phyloP scores from a whole-genome alignment of 2,329 filamentous ascomycete species.

The Epichloe aotearoae region DNA sequence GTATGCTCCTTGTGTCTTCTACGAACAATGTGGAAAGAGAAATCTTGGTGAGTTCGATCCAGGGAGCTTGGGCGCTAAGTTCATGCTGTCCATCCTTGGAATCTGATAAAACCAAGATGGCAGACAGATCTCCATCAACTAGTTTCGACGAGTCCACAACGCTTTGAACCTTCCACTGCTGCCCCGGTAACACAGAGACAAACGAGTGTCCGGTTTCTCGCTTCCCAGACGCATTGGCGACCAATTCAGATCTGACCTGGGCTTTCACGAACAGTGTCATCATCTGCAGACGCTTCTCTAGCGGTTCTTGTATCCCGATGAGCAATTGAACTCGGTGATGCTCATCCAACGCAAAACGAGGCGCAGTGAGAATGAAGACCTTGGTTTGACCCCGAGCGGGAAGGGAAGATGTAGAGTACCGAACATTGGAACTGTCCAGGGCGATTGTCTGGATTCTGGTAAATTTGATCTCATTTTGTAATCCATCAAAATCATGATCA shows the following conservation, averaged over 20 bases:
- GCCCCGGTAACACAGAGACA: constrained; percentile 24
- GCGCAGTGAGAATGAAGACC: constrained; percentile 54
- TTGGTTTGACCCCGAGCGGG: constrained; percentile 42
- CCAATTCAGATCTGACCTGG: constrained; percentile 18
- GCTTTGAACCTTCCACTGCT: constrained; percentile 47
- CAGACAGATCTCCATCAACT: constrained; percentile 50
- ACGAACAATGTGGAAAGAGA: constrained; percentile 46
- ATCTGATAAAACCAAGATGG: constrained; percentile 57
- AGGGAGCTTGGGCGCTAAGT: constrained; percentile 61
- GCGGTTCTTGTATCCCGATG: constrained; percentile 56
- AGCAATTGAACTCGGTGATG: constrained; percentile 41
- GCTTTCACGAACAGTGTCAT: constrained; percentile 47
- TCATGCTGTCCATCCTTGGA: constrained; percentile 49
- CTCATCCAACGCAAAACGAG: constrained; percentile 40
- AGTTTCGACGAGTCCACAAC: constrained; percentile 63
- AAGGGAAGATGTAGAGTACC: constrained; percentile 42
- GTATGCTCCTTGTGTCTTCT: constrained; percentile 46
- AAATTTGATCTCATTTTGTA: constrained; percentile 60
- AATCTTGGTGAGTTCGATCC: constrained; percentile 58
- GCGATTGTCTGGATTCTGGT: constrained; percentile 57
- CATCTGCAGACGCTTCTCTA: constrained; percentile 54
- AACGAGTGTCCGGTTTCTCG: constrained; percentile 9
- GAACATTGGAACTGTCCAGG: constrained; percentile 46
- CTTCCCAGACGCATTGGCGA: constrained; percentile 11
- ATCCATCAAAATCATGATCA: constrained; percentile 56